phyloP scores from a whole-genome alignment of 140 eudicot genomes.

The Ambrosia hybrid region DNA sequence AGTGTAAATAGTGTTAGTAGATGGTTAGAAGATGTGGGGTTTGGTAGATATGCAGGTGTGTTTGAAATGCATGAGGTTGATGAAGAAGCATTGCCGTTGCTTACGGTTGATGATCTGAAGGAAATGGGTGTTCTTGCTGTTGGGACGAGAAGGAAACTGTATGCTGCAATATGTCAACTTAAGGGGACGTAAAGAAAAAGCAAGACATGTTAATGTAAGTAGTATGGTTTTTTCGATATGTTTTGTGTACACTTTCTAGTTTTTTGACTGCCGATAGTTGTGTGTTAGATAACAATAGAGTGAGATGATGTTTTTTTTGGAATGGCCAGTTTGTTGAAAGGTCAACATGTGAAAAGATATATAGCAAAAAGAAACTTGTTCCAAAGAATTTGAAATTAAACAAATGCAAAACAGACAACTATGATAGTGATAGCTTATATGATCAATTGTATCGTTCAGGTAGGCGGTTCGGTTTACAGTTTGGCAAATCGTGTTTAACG shows the following conservation, averaged over 20 bases:
- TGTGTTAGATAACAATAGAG: slow-evolving; percentile 21
- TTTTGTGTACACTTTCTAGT: slow-evolving; percentile 5
- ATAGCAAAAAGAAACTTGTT: background rate
- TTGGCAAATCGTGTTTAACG: too few relatives aligned
- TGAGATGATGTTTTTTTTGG: background rate
- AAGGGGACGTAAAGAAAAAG: slow-evolving; percentile 18
- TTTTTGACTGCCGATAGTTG: slow-evolving; percentile 28
- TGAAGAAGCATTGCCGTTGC: slow-evolving; percentile 48
- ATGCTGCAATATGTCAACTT: slow-evolving; percentile 42
- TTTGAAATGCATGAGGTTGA: slow-evolving; percentile 57
- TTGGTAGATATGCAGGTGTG: slow-evolving; percentile 43
- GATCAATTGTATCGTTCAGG: background rate
- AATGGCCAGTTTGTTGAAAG: background rate
- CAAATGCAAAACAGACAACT: background rate
- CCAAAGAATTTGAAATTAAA: background rate
- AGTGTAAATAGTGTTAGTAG: slow-evolving; percentile 36
- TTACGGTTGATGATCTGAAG: slow-evolving; percentile 47
- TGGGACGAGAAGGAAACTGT: slow-evolving; percentile 51
- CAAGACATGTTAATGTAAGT: slow-evolving; percentile 37
- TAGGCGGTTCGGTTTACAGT: too few relatives aligned
- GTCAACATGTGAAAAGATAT: background rate
- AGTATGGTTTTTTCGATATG: slow-evolving; percentile 25
- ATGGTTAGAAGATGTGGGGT: slow-evolving; percentile 53
- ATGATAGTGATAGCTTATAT: background rate
- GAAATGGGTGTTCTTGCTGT: slow-evolving; percentile 59